phyloP scores from a whole-genome alignment of 352 stramenopile genomes.

The Phytophthora hybrid region DNA sequence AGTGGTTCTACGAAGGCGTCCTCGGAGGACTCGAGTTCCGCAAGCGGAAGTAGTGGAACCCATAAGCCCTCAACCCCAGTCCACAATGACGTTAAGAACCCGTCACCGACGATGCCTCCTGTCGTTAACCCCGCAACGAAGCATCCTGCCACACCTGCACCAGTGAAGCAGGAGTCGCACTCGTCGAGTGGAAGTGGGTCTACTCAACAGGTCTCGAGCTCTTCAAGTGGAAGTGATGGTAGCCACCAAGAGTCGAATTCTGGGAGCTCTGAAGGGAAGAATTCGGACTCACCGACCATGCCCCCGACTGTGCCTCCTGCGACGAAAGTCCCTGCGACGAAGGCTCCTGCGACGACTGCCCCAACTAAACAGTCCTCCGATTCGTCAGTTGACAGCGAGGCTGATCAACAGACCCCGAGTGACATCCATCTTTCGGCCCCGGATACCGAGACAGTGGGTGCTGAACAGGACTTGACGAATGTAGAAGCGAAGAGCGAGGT shows the following conservation, averaged over 20 bases:
- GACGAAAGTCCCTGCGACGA: constrained; percentile 6
- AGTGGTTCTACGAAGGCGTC: not conserved
- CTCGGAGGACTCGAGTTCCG: constrained; percentile 2
- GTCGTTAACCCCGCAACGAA: constrained; percentile 20
- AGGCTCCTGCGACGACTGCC: not conserved
- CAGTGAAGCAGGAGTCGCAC: not conserved
- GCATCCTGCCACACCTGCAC: constrained; percentile 4
- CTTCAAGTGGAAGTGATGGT: not conserved
- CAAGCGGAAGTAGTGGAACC: constrained; percentile 6
- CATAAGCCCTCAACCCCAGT: not conserved
- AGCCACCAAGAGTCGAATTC: not conserved
- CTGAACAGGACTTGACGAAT: constrained; percentile 7
- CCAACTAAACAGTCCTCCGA: not conserved
- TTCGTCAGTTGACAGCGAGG: not conserved
- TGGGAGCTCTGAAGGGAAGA: not conserved
- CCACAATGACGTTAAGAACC: not conserved
- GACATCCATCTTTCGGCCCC: not conserved
- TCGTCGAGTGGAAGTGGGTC: constrained; percentile 7
- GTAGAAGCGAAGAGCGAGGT: not conserved
- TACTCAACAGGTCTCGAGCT: not conserved
- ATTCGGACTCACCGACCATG: constrained; percentile 6
- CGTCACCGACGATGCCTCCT: constrained; percentile 22
- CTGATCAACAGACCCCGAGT: not conserved
- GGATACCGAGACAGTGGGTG: constrained; percentile 4
- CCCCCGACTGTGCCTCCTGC: constrained; percentile 13